Percentiles rank a stretch among this genome's conserved stretches.
These are phyloP conservation scores for Colletotrichum spaethianum DNA, from an alignment of 2,329 filamentous ascomycete genomes.

Conservation along the genomic window DNA sequence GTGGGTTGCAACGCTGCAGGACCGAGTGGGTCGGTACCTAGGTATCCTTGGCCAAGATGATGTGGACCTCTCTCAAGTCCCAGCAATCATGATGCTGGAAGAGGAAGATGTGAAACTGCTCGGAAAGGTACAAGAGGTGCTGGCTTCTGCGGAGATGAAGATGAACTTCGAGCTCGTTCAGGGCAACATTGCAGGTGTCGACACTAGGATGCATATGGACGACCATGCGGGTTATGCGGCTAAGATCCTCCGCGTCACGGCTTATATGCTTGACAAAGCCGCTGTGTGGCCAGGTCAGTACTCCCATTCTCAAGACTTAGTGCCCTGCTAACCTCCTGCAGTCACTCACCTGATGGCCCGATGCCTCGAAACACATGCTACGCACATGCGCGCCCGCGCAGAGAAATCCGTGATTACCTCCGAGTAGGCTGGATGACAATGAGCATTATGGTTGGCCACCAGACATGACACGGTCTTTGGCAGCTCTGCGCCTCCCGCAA, in stretches of 20 bases:
- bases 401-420: slow-evolving; percentile 64
- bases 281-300: slow-evolving; percentile 91
- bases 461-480: background rate
- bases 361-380: slow-evolving; percentile 69
- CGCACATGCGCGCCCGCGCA: slow-evolving; percentile 65
- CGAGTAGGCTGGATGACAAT: slow-evolving; percentile 48
- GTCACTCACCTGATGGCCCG: slow-evolving; percentile 69
- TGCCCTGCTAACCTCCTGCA: slow-evolving; percentile 41
- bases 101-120: slow-evolving; percentile 92
- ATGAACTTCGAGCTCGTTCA: slow-evolving; percentile 71
- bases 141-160: slow-evolving; percentile 84
- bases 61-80: slow-evolving; percentile 84
- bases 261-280: slow-evolving; percentile 89
- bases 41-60: slow-evolving; percentile 89
- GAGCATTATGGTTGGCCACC: too few species aligned
- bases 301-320: too few species aligned
- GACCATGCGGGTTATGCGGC: slow-evolving; percentile 83
- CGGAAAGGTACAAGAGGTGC: slow-evolving; percentile 84
- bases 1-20: slow-evolving; percentile 94
- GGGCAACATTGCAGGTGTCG: slow-evolving; percentile 66
- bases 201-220: slow-evolving; percentile 69
- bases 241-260: slow-evolving; percentile 86
- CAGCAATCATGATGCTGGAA: slow-evolving; percentile 90
- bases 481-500: background rate
- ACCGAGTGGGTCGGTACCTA: slow-evolving; percentile 90